Percentiles rank a stretch among this genome's conserved stretches.
phyloP scores from a whole-genome alignment of 2,329 filamentous ascomycete species.

The Scolecobasidium constrictum region DNA sequence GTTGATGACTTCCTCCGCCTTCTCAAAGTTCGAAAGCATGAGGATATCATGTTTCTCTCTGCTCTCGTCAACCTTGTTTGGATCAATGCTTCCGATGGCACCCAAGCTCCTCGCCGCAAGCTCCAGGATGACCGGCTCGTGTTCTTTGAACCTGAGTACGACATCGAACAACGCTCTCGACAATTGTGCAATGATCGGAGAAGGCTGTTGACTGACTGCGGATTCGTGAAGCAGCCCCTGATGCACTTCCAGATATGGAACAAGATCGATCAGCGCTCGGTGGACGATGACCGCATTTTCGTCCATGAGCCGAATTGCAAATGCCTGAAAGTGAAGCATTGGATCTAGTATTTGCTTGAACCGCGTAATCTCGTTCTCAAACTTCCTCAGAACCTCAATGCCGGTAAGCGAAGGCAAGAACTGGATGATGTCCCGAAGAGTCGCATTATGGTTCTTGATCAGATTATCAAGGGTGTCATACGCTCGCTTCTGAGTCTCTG shows the following conservation, averaged over 20 bases:
- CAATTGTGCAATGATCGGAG: constrained; percentile 59
- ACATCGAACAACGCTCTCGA: constrained; percentile 76
- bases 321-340: constrained; percentile 57
- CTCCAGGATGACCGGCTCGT: constrained; percentile 54
- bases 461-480: constrained; percentile 54
- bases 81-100: constrained; percentile 81
- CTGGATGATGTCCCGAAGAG: constrained; percentile 57
- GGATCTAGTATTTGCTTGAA: constrained; percentile 56
- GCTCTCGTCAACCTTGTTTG: constrained; percentile 74
- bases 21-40: constrained; percentile 76
- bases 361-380: constrained; percentile 53
- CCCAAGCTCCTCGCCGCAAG: constrained; percentile 77
- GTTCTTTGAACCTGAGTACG: constrained; percentile 65
- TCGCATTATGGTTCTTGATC: constrained; percentile 47
- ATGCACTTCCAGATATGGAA: constrained; percentile 58
- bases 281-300: constrained; percentile 81
- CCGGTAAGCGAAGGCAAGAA: constrained; percentile 68
- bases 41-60: constrained; percentile 75
- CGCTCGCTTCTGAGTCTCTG: constrained; percentile 47
- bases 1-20: constrained; percentile 65
- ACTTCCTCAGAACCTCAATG: constrained; percentile 57
- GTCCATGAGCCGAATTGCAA: constrained; percentile 62
- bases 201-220: constrained; percentile 72
- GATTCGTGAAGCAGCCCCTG: constrained; percentile 72
- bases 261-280: constrained; percentile 69